Base-by-base conservation (phyloP, 2,329 filamentous ascomycete genomes). In the Aspergillus tamarii region DNA sequence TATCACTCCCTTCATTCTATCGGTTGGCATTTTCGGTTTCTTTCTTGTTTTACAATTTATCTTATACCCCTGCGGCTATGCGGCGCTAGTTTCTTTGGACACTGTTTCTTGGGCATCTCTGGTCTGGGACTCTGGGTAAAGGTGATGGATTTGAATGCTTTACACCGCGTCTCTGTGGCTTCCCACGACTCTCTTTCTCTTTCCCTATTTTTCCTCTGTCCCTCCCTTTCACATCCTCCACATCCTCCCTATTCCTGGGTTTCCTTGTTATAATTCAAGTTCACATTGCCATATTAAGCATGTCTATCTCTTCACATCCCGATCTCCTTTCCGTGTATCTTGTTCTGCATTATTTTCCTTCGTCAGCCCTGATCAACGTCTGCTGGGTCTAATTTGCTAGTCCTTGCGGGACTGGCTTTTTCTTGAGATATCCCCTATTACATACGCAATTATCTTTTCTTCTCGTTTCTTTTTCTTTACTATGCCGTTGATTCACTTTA, bases 41-140 rank as follows among this genome's bases (percentile, higher is more conserved):
- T 59, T 61, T 43, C 41, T 61, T 61, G 32, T 64, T 48, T 28
- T 48, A 26, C 21, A 48, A 26, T 64, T 55, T 55, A 39, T 26
- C 16, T 61, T 69, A 69, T 68, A 66, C 64, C 65, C 67, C 67
- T 59, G 63, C 63, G 65, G 62, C 64, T 65, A 58, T 60, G 55
- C 57, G 54, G 64, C 54, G 61, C 62, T 63, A 57, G 41, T 62
- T 58, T 61, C 53, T 62, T 68, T 63, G 64, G 54, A 65, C 54
- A 53, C 32, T 50, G 21, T 45, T 45, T 48, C 34, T 55, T 62
- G 50, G 39, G 59, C 32, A 30, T 61, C 32, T 57, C 54, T 36
- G 46, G 53, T 26, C 23, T 32, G 56, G 34, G 41, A 39, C 43
- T 26, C 23, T 32, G 56, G 34, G 41, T 54, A 41, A 56, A 45